A percentile compares a stretch with the other conserved stretches of the same genome.
These are phyloP conservation scores for Coemansia sp. DNA, from an alignment of 192 early-diverging fungal species.

Conservation along the genomic window DNA sequence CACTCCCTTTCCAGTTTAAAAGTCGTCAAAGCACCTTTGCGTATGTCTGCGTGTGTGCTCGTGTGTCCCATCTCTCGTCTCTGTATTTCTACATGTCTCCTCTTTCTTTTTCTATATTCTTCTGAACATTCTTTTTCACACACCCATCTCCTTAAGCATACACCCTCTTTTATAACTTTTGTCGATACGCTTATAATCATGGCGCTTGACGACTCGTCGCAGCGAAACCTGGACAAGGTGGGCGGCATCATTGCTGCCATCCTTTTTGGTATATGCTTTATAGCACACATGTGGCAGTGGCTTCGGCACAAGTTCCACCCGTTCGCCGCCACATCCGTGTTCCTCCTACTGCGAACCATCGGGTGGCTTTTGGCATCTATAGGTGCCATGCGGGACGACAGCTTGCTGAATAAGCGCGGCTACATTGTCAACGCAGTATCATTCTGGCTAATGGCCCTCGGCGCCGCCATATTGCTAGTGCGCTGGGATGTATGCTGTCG, in stretches of 20 bases:
- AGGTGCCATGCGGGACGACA: conserved; percentile 36
- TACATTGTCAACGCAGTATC: conserved; percentile 45
- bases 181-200: conserved; percentile 13
- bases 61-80: conserved; percentile 4
- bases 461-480: conserved; percentile 30
- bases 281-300: conserved; percentile 47
- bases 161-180: conserved; percentile 10
- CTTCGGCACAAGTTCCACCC: conserved; percentile 37
- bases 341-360: conserved; percentile 40
- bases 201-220: conserved; percentile 33
- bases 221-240: conserved; percentile 45
- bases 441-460: conserved; percentile 51
- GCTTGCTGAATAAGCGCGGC: conserved; percentile 45
- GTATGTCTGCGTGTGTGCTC: too few relatives aligned
- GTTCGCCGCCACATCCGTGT: conserved; percentile 30
- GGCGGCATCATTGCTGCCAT: conserved; percentile 51
- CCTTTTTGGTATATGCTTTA: conserved; percentile 37
- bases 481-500: conserved; percentile 44
- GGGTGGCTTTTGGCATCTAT: conserved; percentile 54
- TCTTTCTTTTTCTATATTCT: not conserved
- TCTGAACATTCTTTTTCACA: not conserved
- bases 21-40: not conserved
- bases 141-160: conserved; percentile 6
- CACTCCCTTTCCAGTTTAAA: not conserved
- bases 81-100: not conserved